Evolutionary conservation across 2,329 filamentous ascomycete genomes (phyloP).

Genomic region (Golovinomyces cichoracearum): DNA sequence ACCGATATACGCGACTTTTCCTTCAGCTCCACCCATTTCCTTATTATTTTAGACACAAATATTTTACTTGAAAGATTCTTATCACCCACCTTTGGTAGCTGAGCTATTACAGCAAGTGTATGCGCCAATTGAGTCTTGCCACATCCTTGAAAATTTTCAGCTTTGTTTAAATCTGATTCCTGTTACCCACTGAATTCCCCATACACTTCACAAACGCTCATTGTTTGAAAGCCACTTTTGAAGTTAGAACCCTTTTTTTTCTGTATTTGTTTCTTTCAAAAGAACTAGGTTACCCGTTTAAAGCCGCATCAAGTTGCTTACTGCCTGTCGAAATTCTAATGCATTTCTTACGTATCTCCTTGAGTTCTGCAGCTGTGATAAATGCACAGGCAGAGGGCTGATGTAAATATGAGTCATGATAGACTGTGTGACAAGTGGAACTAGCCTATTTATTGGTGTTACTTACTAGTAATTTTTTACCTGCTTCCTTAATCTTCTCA

Average conservation of each 20-base stretch:
- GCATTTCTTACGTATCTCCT: conserved; percentile 34
- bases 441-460: neutral
- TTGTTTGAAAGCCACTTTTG: conserved; percentile 38
- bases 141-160: conserved; percentile 19
- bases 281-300: conserved; percentile 26
- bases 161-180: neutral
- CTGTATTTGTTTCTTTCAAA: conserved; percentile 2
- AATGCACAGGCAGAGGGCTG: conserved; percentile 34
- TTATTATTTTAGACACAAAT: conserved; percentile 7
- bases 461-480: conserved; percentile 18
- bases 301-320: conserved; percentile 37
- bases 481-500: conserved; percentile 43
- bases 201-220: conserved; percentile 41
- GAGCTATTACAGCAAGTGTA: conserved; percentile 38
- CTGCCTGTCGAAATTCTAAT: conserved; percentile 43
- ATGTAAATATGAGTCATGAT: conserved; percentile 4
- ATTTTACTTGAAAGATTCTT: neutral
- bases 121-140: conserved; percentile 46
- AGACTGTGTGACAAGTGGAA: neutral
- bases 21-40: conserved; percentile 38
- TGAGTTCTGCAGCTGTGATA: conserved; percentile 38
- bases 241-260: neutral
- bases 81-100: conserved; percentile 21
- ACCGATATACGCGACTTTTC: conserved; percentile 44
- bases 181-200: conserved; percentile 26